Evolutionary conservation across 208 protist species (phyloP), one percentile per base, ranked within the genome.

Genomic region (Kentomonas sorsogonicus): DNA sequence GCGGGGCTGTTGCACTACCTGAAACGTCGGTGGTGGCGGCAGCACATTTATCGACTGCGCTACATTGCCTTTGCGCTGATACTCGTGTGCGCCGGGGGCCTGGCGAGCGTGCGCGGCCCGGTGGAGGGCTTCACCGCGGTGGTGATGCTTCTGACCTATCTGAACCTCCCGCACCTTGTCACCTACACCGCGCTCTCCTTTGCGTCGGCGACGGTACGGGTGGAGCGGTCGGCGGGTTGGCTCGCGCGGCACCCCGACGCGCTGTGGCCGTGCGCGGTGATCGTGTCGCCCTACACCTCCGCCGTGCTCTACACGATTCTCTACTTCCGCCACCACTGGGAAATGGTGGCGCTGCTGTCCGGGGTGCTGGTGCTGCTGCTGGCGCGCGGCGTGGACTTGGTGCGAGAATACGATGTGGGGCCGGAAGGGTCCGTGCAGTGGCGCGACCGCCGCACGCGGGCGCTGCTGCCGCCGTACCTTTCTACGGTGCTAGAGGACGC

Each of bases 21-120:
- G n/a, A n/a, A n/a, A n/a, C n/a, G n/a, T n/a, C n/a, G 76, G 30
- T 94, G 87, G 83, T 94, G 87, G 84, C 36, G 55, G 44, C 57
- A 72, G 3, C 75, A 86, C 65, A 84, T 91, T 53, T 63, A 80
- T 63, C 69, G 58, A 18, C 84, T 94, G 66, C 83, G 87, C 13
- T 72, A 89, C 67, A 88, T 85, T 44, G 77, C 71, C 22, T 68
- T 91, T 48, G 31, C 59, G 45, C 69, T 85, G 61, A 72, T 79
- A 27, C 34, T 74, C 7, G 20, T 70, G 0, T 77, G 79, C 47
- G 58, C 52, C 15, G 5, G 74, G 27, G 25, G 64, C 33, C 66
- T 74, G 11, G 39, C 59, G 0, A 57, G 76, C 0, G 60, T 45
- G 31, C 47, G 66, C 13, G 83, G 87, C 40, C 72, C 76, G 16